These are phyloP conservation scores for Excoecaria agallocha DNA, from an alignment of 345 rosid genomes.

Conservation along the genomic window DNA sequence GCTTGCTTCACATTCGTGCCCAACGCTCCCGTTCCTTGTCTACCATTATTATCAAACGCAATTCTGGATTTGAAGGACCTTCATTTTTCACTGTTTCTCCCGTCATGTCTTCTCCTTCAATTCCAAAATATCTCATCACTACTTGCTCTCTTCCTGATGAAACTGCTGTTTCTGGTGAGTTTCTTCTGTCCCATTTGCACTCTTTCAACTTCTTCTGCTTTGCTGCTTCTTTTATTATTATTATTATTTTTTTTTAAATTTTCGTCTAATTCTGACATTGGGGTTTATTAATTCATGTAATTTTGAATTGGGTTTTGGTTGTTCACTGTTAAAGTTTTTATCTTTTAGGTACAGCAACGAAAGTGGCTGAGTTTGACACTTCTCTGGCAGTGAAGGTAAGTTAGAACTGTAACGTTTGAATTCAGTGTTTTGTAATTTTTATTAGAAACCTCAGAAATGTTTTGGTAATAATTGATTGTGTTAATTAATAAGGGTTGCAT, in stretches of 20 bases:
- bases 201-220: neutral
- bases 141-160: constrained; percentile 34
- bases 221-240: neutral
- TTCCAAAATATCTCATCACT: constrained; percentile 19
- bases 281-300: neutral
- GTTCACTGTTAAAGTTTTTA: neutral
- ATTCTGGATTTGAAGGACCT: too few species aligned
- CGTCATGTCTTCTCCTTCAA: neutral
- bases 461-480: too few species aligned
- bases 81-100: neutral
- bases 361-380: constrained; percentile 32
- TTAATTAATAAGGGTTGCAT: too few species aligned
- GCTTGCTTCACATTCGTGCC: constrained; percentile 14
- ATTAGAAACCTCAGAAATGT: neutral
- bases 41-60: neutral
- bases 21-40: neutral
- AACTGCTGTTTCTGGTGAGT: constrained; percentile 30
- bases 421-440: neutral
- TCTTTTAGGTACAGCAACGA: constrained; percentile 12
- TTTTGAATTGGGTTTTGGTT: neutral
- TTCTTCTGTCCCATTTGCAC: neutral
- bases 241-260: too few species aligned
- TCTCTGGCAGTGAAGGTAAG: constrained; percentile 45
- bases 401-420: neutral
- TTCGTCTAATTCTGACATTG: neutral